A percentile compares a stretch with the other conserved stretches of the same genome.
These are phyloP conservation scores for Brettanomyces nanus DNA, from an alignment of 805 yeast species.

Conservation along the genomic window DNA sequence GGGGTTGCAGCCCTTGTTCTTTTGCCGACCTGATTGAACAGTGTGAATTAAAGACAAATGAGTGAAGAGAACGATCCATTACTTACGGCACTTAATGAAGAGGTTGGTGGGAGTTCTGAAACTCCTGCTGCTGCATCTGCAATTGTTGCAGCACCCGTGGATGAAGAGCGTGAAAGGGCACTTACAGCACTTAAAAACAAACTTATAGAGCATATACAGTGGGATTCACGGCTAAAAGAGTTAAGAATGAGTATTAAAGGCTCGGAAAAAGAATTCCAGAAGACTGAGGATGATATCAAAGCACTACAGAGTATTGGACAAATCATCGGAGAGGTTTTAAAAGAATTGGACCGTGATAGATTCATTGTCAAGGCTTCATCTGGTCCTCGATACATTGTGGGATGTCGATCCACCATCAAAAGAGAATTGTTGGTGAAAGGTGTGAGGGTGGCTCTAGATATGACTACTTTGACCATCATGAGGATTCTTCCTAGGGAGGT, in stretches of 20 bases:
- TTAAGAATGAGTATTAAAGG: constrained; percentile 77
- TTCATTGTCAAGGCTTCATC: constrained; percentile 94
- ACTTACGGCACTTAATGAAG: constrained; percentile 53
- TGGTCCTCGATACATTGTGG: constrained; percentile 97
- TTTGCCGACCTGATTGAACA: too few relatives aligned
- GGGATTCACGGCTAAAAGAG: constrained; percentile 86
- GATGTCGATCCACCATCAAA: constrained; percentile 89
- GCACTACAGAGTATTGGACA: constrained; percentile 97
- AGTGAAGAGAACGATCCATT: constrained; percentile 64
- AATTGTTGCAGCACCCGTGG: constrained; percentile 9
- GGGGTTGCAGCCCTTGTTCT: too few relatives aligned
- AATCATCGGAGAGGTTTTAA: constrained; percentile 92
- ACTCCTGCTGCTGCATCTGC: constrained; percentile 5
- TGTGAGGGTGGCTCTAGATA: constrained; percentile 91
- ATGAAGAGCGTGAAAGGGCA: constrained; percentile 55
- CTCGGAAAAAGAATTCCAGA: constrained; percentile 74
- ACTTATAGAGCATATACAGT: constrained; percentile 84
- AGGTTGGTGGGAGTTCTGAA: constrained; percentile 10
- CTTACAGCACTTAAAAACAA: constrained; percentile 73
- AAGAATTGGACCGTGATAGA: constrained; percentile 89
- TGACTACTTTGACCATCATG: constrained; percentile 97
- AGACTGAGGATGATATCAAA: constrained; percentile 94
- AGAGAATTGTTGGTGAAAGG: constrained; percentile 82
- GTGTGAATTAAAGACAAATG: too few relatives aligned
- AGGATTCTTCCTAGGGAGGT: constrained; percentile 95